phyloP scores from a whole-genome alignment of 2,329 filamentous ascomycete species.

The Diaporthe velutina region DNA sequence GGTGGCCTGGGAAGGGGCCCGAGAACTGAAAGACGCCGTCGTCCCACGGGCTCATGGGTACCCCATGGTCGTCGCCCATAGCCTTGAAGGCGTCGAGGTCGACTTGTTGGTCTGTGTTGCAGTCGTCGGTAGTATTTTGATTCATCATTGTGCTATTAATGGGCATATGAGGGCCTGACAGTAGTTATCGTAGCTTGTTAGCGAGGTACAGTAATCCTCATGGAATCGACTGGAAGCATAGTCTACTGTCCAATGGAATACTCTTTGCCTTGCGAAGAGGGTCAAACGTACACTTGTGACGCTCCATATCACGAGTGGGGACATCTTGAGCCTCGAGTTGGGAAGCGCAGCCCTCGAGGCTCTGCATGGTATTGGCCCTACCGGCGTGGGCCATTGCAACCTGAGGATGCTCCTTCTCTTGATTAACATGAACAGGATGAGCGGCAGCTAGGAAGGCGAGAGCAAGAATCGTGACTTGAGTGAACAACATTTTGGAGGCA shows the following conservation, averaged over 20 bases:
- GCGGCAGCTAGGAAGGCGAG: conserved; percentile 25
- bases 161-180: background rate
- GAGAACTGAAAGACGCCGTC: conserved; percentile 58
- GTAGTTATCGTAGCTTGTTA: background rate
- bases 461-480: conserved; percentile 14
- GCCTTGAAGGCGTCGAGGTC: conserved; percentile 7
- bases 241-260: conserved; percentile 13
- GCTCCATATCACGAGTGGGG: conserved; percentile 30
- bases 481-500: conserved; percentile 32
- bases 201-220: background rate
- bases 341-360: conserved; percentile 33
- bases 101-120: conserved; percentile 27
- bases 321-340: conserved; percentile 32
- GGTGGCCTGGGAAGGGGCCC: conserved; percentile 60
- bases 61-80: conserved; percentile 46
- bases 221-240: background rate
- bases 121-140: conserved; percentile 26
- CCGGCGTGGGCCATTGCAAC: background rate
- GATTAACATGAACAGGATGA: conserved; percentile 26
- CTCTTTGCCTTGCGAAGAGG: conserved; percentile 26
- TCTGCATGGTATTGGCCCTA: conserved; percentile 10
- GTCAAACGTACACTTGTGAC: conserved; percentile 23
- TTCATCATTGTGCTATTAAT: background rate
- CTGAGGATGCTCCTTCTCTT: conserved; percentile 20
- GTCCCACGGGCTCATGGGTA: conserved; percentile 48